Conservation (phyloP, 345 rosid species). For the Gossypium herbaceum region DNA sequence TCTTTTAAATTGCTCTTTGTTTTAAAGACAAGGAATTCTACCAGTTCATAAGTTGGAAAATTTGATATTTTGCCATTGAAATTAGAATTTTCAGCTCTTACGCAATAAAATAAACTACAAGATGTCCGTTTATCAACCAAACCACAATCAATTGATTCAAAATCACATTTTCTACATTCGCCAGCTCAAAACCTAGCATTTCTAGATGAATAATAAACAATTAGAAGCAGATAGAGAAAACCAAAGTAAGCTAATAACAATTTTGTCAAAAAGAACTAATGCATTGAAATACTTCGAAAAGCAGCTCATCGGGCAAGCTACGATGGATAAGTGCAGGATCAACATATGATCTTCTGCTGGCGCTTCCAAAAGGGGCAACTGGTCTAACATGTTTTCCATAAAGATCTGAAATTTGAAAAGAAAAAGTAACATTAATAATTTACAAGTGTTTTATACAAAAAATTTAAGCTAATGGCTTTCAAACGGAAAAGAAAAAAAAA, state of each 20-base stretch:
- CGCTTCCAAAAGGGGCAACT: constrained; percentile 76
- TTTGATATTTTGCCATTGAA: neutral
- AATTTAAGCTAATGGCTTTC: neutral
- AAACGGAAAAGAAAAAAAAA: neutral
- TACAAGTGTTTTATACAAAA: neutral
- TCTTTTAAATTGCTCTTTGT: neutral
- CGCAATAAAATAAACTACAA: neutral
- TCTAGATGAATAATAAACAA: neutral
- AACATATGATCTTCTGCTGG: constrained; percentile 48
- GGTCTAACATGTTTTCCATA: constrained; percentile 85
- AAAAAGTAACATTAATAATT: neutral
- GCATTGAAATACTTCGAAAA: constrained; percentile 56
- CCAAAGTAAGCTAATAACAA: neutral
- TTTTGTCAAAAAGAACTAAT: neutral
- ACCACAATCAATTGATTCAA: neutral
- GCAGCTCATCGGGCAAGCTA: constrained; percentile 86
- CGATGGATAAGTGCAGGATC: constrained; percentile 82
- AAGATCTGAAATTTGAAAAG: constrained; percentile 48
- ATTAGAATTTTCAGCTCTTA: neutral
- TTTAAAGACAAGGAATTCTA: neutral
- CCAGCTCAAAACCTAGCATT: neutral
- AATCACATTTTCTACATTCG: neutral
- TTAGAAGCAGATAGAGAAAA: neutral
- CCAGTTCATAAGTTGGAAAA: neutral
- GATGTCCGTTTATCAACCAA: neutral